These are phyloP conservation scores for Penicillium sp. DNA, from an alignment of 2,329 filamentous ascomycete species.

Conservation along the genomic window DNA sequence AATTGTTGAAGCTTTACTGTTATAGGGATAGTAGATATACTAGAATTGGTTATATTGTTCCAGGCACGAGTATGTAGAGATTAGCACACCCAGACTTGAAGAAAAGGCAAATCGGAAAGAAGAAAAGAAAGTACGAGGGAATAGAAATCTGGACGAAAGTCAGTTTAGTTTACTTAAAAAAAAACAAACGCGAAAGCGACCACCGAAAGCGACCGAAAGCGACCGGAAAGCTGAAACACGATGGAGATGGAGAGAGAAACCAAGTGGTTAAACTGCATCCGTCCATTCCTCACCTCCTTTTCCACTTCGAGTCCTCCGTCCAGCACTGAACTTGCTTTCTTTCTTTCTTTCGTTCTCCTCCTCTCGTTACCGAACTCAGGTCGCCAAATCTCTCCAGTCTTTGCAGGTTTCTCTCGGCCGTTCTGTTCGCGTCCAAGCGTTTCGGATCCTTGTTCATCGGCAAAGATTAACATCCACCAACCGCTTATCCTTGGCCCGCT, in stretches of 20 bases:
- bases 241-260: neutral
- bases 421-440: slow-evolving; percentile 8
- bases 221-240: slow-evolving; percentile 4
- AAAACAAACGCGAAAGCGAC: neutral
- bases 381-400: too few species aligned
- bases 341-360: neutral
- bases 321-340: neutral
- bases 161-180: neutral
- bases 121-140: neutral
- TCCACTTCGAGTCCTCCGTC: too few species aligned
- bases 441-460: slow-evolving; percentile 7
- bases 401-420: neutral
- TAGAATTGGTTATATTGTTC: too few species aligned
- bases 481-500: slow-evolving; percentile 7
- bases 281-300: slow-evolving; percentile 32
- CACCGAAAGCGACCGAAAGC: slow-evolving; percentile 1
- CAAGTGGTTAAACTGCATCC: slow-evolving; percentile 26
- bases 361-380: slow-evolving; percentile 11
- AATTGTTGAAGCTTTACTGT: neutral
- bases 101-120: too few species aligned
- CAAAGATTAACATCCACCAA: neutral
- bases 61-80: too few species aligned
- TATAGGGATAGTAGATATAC: neutral
- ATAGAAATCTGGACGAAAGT: neutral
- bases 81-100: too few species aligned